Evolutionary conservation across 2,329 filamentous ascomycete genomes (phyloP), one percentile per base, ranked within the genome.

Genomic region (Cladophialophora chaetospira): DNA sequence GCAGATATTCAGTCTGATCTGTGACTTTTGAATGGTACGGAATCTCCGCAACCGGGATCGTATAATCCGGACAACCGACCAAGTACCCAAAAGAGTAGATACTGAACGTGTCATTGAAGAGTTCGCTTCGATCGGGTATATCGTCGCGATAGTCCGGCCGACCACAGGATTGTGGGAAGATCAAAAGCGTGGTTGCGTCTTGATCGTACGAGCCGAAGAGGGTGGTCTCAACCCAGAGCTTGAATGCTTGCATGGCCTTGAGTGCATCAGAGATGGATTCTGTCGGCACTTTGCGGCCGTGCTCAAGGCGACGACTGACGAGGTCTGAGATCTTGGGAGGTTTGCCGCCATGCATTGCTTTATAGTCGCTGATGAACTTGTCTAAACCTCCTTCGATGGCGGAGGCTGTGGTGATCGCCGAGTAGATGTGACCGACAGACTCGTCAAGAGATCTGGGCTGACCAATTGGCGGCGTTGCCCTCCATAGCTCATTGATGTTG

Each of bases 211-310:
- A 60, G 29, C 59, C 57, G 25, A 63, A 65, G n/a, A 64, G 17
- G 1, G 57, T 63, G 17, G 55, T 63, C 35, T 64, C 57, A 4
- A 55, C 57, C 78, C 78, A 81, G 6, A 69, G 61, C 53, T 72
- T 71, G 61, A 81, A 81, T 1, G 71, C 62, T 0, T 79, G 79
- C 60, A 82, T 82, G 65, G 82, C 81, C 4, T 70, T 64, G 4
- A 79, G 68, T 3, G 77, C 81, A 2, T 75, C 67, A 0, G 75
- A 71, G 0, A 78, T 66, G 0, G 71, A 70, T 3, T 72, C 70
- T 1, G 72, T 66, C 1, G 71, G 68, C 31, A 72, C 70, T 1
- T 69, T 71, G 29, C 76, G 73, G 2, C 75, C 79, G 67, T 73
- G 82, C 6, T 69, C 70, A 76, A 78, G 81, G 9, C 79, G 75